Evolutionary conservation across 305 asterid species (phyloP).

Genomic region (Ajuga reptans): DNA sequence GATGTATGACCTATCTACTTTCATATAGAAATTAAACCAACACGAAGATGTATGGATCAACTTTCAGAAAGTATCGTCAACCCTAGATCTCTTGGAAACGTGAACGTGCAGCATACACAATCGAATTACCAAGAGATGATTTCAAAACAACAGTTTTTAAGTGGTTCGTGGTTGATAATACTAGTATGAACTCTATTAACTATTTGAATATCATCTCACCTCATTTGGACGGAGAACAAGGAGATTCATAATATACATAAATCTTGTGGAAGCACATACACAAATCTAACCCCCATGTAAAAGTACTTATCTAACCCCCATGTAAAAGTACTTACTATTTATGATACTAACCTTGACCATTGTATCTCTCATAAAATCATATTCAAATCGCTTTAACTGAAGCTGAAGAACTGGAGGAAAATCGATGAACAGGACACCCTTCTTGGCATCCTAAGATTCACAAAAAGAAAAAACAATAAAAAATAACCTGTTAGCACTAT

Average conservation of each 20-base stretch:
- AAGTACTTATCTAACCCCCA: not conserved
- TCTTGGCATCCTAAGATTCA: slow-evolving; percentile 80
- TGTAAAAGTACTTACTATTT: not conserved
- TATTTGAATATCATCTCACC: not conserved
- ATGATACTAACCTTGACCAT: slow-evolving; percentile 82
- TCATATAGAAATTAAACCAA: not conserved
- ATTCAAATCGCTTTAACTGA: slow-evolving; percentile 93
- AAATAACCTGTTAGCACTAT: slow-evolving; percentile 9
- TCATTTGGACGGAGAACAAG: not conserved
- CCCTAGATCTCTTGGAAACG: slow-evolving; percentile 8
- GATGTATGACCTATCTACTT: not conserved
- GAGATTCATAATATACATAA: not conserved
- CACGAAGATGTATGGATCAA: not conserved
- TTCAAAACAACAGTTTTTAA: not conserved
- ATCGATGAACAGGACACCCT: slow-evolving; percentile 89
- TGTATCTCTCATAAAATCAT: slow-evolving; percentile 88
- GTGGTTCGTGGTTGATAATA: slow-evolving; percentile 6
- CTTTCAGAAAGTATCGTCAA: not conserved
- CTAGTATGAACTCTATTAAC: not conserved
- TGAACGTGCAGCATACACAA: slow-evolving; percentile 8
- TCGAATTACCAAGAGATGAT: not conserved
- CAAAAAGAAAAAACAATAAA: not conserved
- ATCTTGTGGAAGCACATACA: not conserved
- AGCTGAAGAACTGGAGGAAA: slow-evolving; percentile 98
- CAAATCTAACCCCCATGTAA: not conserved